Conservation (phyloP, 1,139 yeast genomes). For the Magnusiomyces sp. region DNA sequence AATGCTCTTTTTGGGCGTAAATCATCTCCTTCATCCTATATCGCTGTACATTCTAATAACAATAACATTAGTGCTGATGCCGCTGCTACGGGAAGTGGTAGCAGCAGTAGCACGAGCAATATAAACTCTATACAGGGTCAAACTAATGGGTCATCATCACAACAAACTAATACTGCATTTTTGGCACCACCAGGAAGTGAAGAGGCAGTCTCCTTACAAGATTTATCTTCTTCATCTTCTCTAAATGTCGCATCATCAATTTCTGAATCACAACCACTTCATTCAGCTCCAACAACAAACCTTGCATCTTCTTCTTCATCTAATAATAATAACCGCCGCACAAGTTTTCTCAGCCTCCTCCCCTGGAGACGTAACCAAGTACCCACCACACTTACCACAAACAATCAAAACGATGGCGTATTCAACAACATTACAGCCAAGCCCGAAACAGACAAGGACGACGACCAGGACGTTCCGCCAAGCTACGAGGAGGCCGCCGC, state of each 20-base stretch:
- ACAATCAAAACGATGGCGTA: constrained; percentile 69
- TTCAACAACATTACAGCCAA: constrained; percentile 86
- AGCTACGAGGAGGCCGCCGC: constrained; percentile 92
- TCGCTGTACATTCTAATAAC: too few species aligned
- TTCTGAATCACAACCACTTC: constrained; percentile 6
- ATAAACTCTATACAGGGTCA: too few species aligned
- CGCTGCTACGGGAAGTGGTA: constrained; percentile 9
- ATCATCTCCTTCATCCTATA: too few species aligned
- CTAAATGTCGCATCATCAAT: neutral
- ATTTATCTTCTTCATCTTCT: neutral
- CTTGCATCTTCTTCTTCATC: constrained; percentile 10
- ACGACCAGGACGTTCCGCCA: constrained; percentile 59
- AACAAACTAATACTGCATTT: too few species aligned
- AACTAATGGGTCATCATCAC: too few species aligned
- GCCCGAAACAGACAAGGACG: constrained; percentile 35
- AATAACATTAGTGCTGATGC: too few species aligned
- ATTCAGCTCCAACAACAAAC: constrained; percentile 8
- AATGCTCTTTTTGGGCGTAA: constrained; percentile 3
- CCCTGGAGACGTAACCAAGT: constrained; percentile 11
- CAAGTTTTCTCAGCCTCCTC: constrained; percentile 9
- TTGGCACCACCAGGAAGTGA: too few species aligned
- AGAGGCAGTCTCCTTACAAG: too few species aligned
- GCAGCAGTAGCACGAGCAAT: constrained; percentile 7
- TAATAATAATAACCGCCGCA: constrained; percentile 1
- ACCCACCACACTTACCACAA: constrained; percentile 28